Evolutionary conservation across 148 eudicot species (phyloP), one percentile per base, ranked within the genome.

Genomic region (Tetragonia tetragonoides): DNA sequence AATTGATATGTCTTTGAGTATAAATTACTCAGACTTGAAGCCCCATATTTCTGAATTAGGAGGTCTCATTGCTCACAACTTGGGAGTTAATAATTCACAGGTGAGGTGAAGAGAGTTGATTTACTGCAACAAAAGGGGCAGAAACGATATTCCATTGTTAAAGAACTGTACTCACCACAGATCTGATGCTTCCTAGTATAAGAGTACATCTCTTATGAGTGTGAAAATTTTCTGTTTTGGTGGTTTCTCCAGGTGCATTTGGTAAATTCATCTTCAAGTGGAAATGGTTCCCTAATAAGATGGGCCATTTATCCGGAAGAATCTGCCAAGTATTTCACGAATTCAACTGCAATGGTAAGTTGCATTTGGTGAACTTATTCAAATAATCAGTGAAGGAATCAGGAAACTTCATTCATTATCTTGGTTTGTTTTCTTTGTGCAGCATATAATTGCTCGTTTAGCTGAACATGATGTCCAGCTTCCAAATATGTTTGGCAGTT

Each of bases 231-330:
- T 8, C 34, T 60, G 10, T 28, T 28, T 42, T 66, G 21, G 38
- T 72, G 73, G 68, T 17, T 60, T 87, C 40, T 86, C 75, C 92
- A 95, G 99, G 92, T 95, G 77, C 91, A 83, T 56, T 49, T 89
- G 71, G 67, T 90, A 81, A 90, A 91, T 81, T 77, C 84, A 66
- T 82, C 90, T 44, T 82, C 97, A 17, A 65, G 80, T 57, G 90
- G 88, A 60, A 87, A 89, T 74, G 89, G 87, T 74, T 85, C 94
- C 64, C 76, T 95, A 38, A 78, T 82, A 57, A 87, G 79, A 72
- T 95, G 90, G 96, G 86, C 91, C 70, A 84, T 95, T 65, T 81
- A 76, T 79, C 99, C 99, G 6, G 84, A 81, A 62, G 91, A 85
- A 63, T 85, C 97, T 76, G 87, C 87, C 17, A 83, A 81, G 64